phyloP scores from a whole-genome alignment of 2,329 filamentous ascomycete species.

The Penicillium palitans region DNA sequence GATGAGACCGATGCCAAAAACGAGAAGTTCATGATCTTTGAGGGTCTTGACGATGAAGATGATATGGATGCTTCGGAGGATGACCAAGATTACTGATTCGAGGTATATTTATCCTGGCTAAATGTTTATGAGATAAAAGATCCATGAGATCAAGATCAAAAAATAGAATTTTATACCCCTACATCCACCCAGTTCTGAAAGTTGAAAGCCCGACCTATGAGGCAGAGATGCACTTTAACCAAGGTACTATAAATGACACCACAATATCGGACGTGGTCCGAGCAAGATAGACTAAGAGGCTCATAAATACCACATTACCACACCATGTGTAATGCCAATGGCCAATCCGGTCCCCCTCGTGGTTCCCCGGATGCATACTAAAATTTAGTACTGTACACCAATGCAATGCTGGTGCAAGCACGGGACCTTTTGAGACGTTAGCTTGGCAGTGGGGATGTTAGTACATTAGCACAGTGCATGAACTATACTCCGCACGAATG shows the following conservation, averaged over 20 bases:
- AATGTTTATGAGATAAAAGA: constrained; percentile 11
- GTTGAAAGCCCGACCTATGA: neutral
- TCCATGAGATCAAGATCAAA: constrained; percentile 5
- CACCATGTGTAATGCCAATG: neutral
- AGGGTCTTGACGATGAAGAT: constrained; percentile 42
- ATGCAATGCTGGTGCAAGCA: neutral
- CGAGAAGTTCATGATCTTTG: constrained; percentile 61
- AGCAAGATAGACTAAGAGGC: neutral
- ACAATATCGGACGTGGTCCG: neutral
- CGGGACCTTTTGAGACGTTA: neutral
- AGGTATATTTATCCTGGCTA: constrained; percentile 2
- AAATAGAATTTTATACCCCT: constrained; percentile 15
- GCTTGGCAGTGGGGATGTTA: constrained; percentile 1
- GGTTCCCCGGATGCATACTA: constrained; percentile 6
- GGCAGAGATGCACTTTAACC: neutral
- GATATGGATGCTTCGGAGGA: constrained; percentile 38
- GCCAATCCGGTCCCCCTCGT: neutral
- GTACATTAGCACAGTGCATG: neutral
- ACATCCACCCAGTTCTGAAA: constrained; percentile 1
- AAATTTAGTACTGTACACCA: neutral
- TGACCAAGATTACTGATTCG: constrained; percentile 20
- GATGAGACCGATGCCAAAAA: constrained; percentile 69
- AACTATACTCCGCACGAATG: constrained; percentile 6
- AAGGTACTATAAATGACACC: neutral
- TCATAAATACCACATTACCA: neutral